Percentiles rank a stretch among this genome's conserved stretches.
Conservation (phyloP, 2,329 filamentous ascomycete genomes). For the Huntiella abstrusa region DNA sequence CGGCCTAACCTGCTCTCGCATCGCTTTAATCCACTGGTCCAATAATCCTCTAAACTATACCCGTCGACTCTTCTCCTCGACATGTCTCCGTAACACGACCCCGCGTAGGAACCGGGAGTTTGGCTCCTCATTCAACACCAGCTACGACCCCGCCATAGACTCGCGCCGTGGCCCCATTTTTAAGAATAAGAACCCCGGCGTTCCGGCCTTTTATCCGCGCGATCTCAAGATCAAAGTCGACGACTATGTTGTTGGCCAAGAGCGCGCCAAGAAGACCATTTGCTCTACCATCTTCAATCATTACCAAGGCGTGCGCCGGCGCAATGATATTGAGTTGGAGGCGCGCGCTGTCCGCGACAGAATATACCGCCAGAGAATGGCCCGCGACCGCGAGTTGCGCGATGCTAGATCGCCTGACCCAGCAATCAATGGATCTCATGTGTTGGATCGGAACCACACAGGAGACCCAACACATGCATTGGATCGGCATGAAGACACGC, state of each 20-base stretch:
- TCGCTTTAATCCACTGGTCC: not conserved
- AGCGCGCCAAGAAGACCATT: conserved; percentile 82
- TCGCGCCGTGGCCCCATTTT: conserved; percentile 41
- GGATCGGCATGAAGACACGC: too few species aligned
- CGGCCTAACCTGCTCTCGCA: conserved; percentile 5
- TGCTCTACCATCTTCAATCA: conserved; percentile 93
- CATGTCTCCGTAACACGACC: conserved; percentile 12
- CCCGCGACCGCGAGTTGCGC: conserved; percentile 42
- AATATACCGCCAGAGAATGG: conserved; percentile 48
- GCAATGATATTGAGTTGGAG: conserved; percentile 57
- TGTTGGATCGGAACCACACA: too few species aligned
- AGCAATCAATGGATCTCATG: not conserved
- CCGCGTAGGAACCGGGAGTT: conserved; percentile 29
- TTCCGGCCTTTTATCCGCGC: conserved; percentile 44
- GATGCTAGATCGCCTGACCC: conserved; percentile 7
- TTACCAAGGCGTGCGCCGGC: conserved; percentile 69
- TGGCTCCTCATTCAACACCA: conserved; percentile 38
- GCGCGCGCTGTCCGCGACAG: conserved; percentile 41
- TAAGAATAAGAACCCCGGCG: conserved; percentile 31
- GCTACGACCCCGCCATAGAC: conserved; percentile 36
- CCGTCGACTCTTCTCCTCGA: conserved; percentile 15
- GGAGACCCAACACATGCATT: too few species aligned
- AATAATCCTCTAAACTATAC: conserved; percentile 5
- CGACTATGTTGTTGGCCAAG: conserved; percentile 90
- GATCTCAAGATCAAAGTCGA: conserved; percentile 80